These are phyloP conservation scores for Theileria parva DNA, from an alignment of 169 alveolate genomes.

Conservation along the genomic window DNA sequence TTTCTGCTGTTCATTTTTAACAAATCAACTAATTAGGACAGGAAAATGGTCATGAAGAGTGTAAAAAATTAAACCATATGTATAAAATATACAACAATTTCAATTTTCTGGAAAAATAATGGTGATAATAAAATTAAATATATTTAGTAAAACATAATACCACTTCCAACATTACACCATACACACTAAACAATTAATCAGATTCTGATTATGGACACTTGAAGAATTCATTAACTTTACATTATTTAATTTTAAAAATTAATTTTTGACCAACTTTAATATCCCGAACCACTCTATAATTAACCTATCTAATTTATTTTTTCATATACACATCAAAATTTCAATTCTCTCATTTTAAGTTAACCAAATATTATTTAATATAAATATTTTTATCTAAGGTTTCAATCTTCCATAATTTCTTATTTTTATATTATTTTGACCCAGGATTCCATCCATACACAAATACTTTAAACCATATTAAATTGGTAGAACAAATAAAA, in stretches of 20 bases:
- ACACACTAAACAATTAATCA: background rate
- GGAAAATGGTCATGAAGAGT: background rate
- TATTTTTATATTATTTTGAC: background rate
- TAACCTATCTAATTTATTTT: background rate
- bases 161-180: slow-evolving; percentile 17
- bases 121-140: background rate
- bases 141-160: background rate
- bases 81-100: background rate
- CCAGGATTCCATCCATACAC: background rate
- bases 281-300: background rate
- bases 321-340: background rate
- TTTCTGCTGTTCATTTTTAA: slow-evolving; percentile 22
- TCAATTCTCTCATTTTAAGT: background rate
- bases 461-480: background rate
- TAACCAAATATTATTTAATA: background rate
- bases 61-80: background rate
- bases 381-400: background rate
- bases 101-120: background rate
- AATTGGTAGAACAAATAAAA: background rate
- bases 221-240: background rate
- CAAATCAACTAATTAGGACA: background rate
- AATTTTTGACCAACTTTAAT: background rate
- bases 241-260: background rate
- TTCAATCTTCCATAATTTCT: background rate
- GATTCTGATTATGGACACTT: background rate